Base-by-base conservation (phyloP, 306 rosid genomes). In the Sophora flavescens region DNA sequence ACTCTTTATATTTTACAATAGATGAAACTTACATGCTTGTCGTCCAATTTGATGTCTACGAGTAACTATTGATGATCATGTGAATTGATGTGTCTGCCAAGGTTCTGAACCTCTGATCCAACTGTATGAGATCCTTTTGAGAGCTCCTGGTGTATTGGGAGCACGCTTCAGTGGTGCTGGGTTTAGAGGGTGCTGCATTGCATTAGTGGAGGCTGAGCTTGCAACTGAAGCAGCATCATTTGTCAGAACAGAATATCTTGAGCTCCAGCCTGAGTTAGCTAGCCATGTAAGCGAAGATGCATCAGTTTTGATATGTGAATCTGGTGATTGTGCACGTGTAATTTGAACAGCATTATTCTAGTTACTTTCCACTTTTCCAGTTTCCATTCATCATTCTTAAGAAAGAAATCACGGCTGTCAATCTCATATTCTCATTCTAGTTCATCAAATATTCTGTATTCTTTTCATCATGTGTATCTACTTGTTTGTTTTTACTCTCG, bases 141-240 rank as follows among this genome's bases (percentile, higher is more conserved):
- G 83, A 73, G 90, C 97, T 58, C 97, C 96, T 8, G 98, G 97
- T 32, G 92, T 92, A 8, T 84, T 80, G 70, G 99, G 97, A 74
- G 92, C 97, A 44, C 91, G 97, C 73, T 92, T 95, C 78, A 92
- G 97, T 35, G 99, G 99, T 15, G 99, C 99, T 30, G 97, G 99
- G 63, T 95, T 95, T 65, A 84, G 97, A 86, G 99, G 99, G 4
- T 95, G 97, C 73, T 95, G 99, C 48, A 56, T 95, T 36, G 99
- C 96, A 54, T 61, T 95, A n/a, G 97, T 95, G 32, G 91, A 95
- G 62, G 87, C 90, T 15, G 68, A 83, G 17, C 79, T 32, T 68
- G 97, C 92, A 3, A 62, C 63, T 6, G 92, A 89, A 89, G 99
- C 99, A 15, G 92, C 90, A 57, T 75, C 91, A 36, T 92, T 79